Base-by-base conservation (phyloP, 1,284 basidiomycete genomes). In the Ceratobasidium sp. region DNA sequence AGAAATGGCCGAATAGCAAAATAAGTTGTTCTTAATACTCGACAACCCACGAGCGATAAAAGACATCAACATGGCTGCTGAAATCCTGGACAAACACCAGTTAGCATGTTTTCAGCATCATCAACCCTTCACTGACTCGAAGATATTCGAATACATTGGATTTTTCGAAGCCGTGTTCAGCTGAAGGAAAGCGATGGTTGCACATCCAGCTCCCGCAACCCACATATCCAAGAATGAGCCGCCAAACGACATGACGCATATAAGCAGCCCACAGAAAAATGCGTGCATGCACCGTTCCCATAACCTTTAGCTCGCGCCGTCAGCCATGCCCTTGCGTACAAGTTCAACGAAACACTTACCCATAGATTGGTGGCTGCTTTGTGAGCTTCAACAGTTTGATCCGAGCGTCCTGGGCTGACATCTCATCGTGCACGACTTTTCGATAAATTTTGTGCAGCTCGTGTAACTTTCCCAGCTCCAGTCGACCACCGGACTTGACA, bases 391-490 rank as follows among this genome's bases (percentile, higher is more conserved):
- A 85, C 58, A 82, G 81, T 96, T 94, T 15, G 97, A 87, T 77
- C 90, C 88, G 37, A 86, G 95, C 96, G 56, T 93, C 91, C 17
- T 92, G 91, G 37, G 96, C 95, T 0, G 91, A 92, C 75, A 95
- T 87, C 75, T 91, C 88, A 83, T 97, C 95, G 82, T 96, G 94
- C 47, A 96, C 95, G 79, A 97, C 93, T 88, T 91, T 76, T 93
- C 94, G 96, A 83, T 95, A 96, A 54, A 96, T 84, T 76, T 86
- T 84, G 82, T 96, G 93, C 51, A 92, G 92, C 69, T 92, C 90
- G 7, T 91, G 89, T 11, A 95, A 87, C 83, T 95, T 95, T 58
- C 89, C 90, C 20, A 96, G 86, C 82, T 95, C 92, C 63, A 96
- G 86, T 45, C 90, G 89, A 31, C 92, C 91, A 79, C 88, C 86